phyloP scores from a whole-genome alignment of 1,284 basidiomycete species.

The Fomitopsis schrenkii region DNA sequence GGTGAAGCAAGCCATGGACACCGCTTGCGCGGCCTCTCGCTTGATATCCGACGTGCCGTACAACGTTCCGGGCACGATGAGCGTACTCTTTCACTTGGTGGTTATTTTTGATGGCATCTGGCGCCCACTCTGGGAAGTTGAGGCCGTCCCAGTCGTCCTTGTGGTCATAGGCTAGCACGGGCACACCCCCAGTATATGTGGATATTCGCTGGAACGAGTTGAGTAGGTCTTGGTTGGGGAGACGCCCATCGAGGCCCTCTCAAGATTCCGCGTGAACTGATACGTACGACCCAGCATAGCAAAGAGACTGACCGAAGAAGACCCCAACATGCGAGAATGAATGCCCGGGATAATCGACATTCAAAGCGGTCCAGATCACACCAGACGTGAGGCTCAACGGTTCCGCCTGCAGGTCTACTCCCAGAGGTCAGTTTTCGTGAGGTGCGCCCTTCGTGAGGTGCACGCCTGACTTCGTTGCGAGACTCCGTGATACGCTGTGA shows the following conservation, averaged over 20 bases:
- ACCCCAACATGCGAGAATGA: constrained; percentile 93
- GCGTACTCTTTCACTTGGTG: constrained; percentile 47
- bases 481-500: constrained; percentile 77
- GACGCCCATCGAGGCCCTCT: constrained; percentile 94
- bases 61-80: constrained; percentile 58
- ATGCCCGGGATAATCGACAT: constrained; percentile 95
- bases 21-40: constrained; percentile 70
- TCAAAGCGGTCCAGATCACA: constrained; percentile 93
- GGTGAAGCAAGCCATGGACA: constrained; percentile 75
- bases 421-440: not conserved
- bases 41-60: constrained; percentile 65
- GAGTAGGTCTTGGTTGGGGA: constrained; percentile 94
- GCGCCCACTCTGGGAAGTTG: constrained; percentile 42
- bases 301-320: constrained; percentile 71
- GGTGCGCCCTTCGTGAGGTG: not conserved
- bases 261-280: not conserved
- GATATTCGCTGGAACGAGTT: constrained; percentile 81
- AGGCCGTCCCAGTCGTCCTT: constrained; percentile 46
- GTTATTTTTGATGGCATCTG: constrained; percentile 38
- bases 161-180: constrained; percentile 77
- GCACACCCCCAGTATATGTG: constrained; percentile 65
- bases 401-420: constrained; percentile 62
- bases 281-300: not conserved
- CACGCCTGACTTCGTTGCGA: constrained; percentile 56
- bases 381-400: constrained; percentile 64